These are phyloP conservation scores for Aplosporella prunicola DNA, from an alignment of 2,329 filamentous ascomycete genomes.

Conservation along the genomic window DNA sequence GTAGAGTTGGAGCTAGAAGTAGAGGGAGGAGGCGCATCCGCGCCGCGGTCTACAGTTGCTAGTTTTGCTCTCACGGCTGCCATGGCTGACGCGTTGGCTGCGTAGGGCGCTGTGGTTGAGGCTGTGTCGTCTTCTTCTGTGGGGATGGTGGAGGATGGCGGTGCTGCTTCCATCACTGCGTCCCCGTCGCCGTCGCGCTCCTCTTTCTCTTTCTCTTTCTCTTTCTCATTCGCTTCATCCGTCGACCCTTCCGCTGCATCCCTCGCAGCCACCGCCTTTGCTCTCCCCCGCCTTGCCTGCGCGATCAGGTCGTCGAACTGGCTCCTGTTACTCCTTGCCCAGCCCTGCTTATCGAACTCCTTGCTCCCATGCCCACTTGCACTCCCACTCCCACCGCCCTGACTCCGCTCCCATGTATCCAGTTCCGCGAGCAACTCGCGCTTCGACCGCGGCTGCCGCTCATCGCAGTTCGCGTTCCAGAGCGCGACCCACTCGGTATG, in stretches of 20 bases:
- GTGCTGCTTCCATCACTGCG: too few species aligned
- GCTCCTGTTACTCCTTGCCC: slow-evolving; percentile 60
- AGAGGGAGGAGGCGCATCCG: too few species aligned
- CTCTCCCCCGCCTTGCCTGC: slow-evolving; percentile 54
- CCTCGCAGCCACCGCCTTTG: slow-evolving; percentile 19
- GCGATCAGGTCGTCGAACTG: slow-evolving; percentile 76
- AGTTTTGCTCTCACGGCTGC: too few species aligned
- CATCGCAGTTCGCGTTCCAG: slow-evolving; percentile 96
- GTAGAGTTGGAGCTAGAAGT: too few species aligned
- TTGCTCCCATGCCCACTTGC: slow-evolving; percentile 49
- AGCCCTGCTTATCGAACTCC: slow-evolving; percentile 73
- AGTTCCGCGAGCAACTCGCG: slow-evolving; percentile 67
- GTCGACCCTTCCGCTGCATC: too few species aligned
- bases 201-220: slow-evolving; percentile 13
- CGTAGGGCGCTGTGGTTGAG: neutral
- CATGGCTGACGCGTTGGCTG: neutral
- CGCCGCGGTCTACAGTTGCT: too few species aligned
- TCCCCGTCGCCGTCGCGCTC: too few species aligned
- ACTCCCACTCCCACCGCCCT: slow-evolving; percentile 45
- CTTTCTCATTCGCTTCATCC: slow-evolving; percentile 21
- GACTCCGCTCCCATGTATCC: slow-evolving; percentile 76
- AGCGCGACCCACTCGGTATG: slow-evolving; percentile 92
- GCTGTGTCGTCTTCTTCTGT: neutral
- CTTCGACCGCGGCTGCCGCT: slow-evolving; percentile 60
- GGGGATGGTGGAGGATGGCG: too few species aligned